Evolutionary conservation across 352 stramenopile genomes (phyloP), one percentile per base, ranked within the genome.

Genomic region (Pythium utonaiense): DNA sequence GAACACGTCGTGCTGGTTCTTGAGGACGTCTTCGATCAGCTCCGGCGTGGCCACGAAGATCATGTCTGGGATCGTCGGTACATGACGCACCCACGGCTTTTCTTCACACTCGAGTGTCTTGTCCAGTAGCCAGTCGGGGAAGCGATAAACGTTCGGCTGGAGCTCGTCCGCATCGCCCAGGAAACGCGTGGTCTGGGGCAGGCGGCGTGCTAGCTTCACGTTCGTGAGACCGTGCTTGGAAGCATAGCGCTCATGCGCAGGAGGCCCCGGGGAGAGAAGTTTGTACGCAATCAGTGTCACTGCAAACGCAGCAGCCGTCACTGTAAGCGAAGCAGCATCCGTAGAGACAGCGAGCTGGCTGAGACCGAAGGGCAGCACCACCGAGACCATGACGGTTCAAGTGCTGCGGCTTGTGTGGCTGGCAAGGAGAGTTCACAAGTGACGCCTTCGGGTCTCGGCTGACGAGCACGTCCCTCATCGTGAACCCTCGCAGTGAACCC

Each of bases 11-110:
- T 48, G 12, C 17, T 68, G 61, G 3, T 53, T 68, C 14, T 50
- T 55, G 22, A 31, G 19, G 12, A 68, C 42, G 31, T 68, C 61
- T 28, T 68, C 61, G 17, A 68, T 36, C n/a, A 63, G 14, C n/a
- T 59, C 47, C 0, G 61, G 54, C 19, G 54, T 51, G 38, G 61
- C 28, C 30, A 63, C n/a, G 10, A 68, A 47, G 9, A 68, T 27
- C 47, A 60, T 47, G 34, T 68, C 61, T 25, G 53, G 42, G 24
- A 50, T 19, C 21, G 38, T 27, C 17, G 60, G 60, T 21, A 55
- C 42, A 8, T 38, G 52, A 4, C 28, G 60, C 16, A 62, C 19
- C 53, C 53, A 62, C 27, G 60, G 60, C 7, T 28, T 30, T 13
- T 51, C 60, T 12, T 36, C 41, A 13, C 24, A 58, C 14, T 52